These are phyloP conservation scores for Akanthomyces muscarius DNA, from an alignment of 2,329 filamentous ascomycete species.

Conservation along the genomic window DNA sequence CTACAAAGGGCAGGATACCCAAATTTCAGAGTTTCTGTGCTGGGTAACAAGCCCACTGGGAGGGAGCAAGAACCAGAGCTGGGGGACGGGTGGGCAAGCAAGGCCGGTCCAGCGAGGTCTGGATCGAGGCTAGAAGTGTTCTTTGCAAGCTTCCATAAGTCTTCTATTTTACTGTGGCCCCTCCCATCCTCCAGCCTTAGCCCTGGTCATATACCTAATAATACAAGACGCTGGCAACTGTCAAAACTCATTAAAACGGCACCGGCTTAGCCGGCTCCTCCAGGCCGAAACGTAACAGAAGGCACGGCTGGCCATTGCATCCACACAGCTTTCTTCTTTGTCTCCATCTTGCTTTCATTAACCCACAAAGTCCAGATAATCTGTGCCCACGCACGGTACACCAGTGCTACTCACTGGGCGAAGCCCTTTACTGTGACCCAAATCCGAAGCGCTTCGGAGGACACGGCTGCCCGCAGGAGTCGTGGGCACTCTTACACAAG, in stretches of 20 bases:
- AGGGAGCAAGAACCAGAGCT: not conserved
- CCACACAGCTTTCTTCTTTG: not conserved
- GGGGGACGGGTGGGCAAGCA: not conserved
- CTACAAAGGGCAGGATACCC: not conserved
- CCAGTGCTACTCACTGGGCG: not conserved
- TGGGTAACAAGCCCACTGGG: not conserved
- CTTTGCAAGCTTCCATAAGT: conserved; percentile 3
- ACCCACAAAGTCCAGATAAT: not conserved
- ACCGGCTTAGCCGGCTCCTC: not conserved
- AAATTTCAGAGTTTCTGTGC: conserved; percentile 10
- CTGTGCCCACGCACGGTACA: not conserved
- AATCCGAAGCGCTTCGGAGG: conserved; percentile 9
- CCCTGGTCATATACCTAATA: too few relatives aligned
- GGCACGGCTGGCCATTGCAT: not conserved
- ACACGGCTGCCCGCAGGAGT: not conserved
- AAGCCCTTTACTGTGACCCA: not conserved
- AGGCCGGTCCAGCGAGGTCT: not conserved
- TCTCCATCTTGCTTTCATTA: not conserved
- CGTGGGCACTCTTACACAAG: not conserved
- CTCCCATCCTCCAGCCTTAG: not conserved
- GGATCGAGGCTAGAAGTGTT: conserved; percentile 11
- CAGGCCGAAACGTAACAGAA: not conserved
- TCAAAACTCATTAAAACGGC: not conserved
- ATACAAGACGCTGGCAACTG: too few relatives aligned
- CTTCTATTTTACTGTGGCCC: conserved; percentile 5